Percentiles rank a stretch among this genome's conserved stretches.
phyloP scores from a whole-genome alignment of 495 filamentous ascomycete genomes.

The Penicillium mononematosum region DNA sequence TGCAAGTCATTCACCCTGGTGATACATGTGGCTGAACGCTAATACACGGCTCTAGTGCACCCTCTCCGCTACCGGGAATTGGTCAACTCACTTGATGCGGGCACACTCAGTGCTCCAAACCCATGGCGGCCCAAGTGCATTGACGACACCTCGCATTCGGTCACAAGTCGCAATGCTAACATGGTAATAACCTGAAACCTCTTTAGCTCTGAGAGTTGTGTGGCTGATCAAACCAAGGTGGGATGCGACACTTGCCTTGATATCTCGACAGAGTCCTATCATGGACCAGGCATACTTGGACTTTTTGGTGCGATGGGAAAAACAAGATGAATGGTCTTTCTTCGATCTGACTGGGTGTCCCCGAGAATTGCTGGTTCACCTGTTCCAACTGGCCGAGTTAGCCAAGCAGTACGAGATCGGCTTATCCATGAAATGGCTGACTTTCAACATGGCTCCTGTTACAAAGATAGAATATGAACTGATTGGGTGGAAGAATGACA shows the following conservation, averaged over 20 bases:
- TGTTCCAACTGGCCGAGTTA: conserved; percentile 24
- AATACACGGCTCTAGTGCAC: conserved; percentile 14
- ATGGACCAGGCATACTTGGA: conserved; percentile 22
- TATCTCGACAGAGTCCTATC: conserved; percentile 26
- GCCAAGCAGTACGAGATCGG: conserved; percentile 23
- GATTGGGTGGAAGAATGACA: conserved; percentile 10
- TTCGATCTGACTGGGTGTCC: conserved; percentile 31
- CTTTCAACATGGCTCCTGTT: conserved; percentile 24
- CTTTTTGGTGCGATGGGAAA: conserved; percentile 14
- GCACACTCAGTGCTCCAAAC: conserved; percentile 15
- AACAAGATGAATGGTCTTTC: conserved; percentile 27
- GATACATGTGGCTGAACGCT: not conserved
- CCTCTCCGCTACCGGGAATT: conserved; percentile 18
- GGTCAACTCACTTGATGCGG: conserved; percentile 13
- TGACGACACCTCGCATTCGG: conserved; percentile 11
- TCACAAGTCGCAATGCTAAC: conserved; percentile 29
- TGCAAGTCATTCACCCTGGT: conserved; percentile 9
- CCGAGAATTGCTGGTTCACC: conserved; percentile 18
- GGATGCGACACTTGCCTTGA: conserved; percentile 29
- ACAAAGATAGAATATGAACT: conserved; percentile 18
- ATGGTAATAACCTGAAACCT: conserved; percentile 21
- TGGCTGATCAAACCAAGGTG: conserved; percentile 20
- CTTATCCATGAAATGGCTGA: conserved; percentile 28
- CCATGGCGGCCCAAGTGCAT: conserved; percentile 13
- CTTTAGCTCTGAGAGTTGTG: not conserved